Percentiles rank a stretch among this genome's conserved stretches.
Evolutionary conservation across 331 rosid genomes (phyloP).

Genomic region (Rosa hybrid): DNA sequence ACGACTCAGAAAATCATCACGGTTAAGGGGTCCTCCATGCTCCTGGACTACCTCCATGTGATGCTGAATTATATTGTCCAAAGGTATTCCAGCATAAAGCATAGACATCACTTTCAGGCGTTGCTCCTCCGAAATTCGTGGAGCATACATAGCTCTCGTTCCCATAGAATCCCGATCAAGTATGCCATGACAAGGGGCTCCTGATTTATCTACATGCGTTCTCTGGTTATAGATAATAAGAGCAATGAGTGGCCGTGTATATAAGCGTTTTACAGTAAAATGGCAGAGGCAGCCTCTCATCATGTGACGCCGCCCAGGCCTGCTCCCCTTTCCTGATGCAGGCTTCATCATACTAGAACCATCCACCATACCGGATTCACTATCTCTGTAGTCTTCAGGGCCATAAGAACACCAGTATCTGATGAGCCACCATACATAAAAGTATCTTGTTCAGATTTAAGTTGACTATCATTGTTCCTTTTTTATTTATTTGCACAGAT

Average conservation of each 20-base stretch:
- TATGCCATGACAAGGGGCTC: slow-evolving; percentile 75
- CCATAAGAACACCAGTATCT: slow-evolving; percentile 93
- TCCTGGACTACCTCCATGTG: slow-evolving; percentile 65
- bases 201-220: slow-evolving; percentile 69
- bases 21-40: slow-evolving; percentile 72
- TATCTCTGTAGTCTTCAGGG: slow-evolving; percentile 76
- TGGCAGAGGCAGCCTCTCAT: slow-evolving; percentile 88
- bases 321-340: slow-evolving; percentile 77
- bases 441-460: background rate
- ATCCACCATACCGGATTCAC: slow-evolving; percentile 41
- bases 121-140: slow-evolving; percentile 73
- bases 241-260: slow-evolving; percentile 61
- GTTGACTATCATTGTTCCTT: too few relatives aligned
- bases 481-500: background rate
- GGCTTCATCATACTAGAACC: slow-evolving; percentile 54
- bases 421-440: slow-evolving; percentile 23
- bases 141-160: slow-evolving; percentile 91
- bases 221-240: slow-evolving; percentile 72
- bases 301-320: slow-evolving; percentile 91
- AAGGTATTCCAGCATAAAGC: slow-evolving; percentile 67
- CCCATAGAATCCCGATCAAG: slow-evolving; percentile 74
- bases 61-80: slow-evolving; percentile 68
- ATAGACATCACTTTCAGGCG: slow-evolving; percentile 78
- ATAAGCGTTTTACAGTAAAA: slow-evolving; percentile 73
- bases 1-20: slow-evolving; percentile 79